Conservation (phyloP, 1,284 basidiomycete species). For the Phellinidium pouzarii region DNA sequence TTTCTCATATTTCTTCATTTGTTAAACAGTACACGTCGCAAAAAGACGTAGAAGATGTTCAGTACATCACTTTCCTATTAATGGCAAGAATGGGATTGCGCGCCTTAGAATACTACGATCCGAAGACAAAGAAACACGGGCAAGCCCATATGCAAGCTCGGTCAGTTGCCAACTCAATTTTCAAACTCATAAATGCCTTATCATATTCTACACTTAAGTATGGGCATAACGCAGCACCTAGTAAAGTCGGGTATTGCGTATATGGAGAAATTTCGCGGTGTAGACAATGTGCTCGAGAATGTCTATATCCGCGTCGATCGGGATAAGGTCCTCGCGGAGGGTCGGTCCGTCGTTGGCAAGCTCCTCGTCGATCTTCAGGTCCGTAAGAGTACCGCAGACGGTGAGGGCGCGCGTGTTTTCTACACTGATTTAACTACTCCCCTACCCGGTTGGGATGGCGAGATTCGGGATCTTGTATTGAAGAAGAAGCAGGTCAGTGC, state of each 20-base stretch:
- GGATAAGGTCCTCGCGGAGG: slow-evolving; percentile 53
- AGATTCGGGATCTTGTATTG: slow-evolving; percentile 70
- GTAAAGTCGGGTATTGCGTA: slow-evolving; percentile 64
- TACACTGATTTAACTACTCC: slow-evolving; percentile 73
- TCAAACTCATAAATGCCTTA: neutral
- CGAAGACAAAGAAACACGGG: slow-evolving; percentile 71
- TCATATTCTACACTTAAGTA: slow-evolving; percentile 31
- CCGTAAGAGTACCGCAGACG: slow-evolving; percentile 78
- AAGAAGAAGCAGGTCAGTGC: slow-evolving; percentile 62
- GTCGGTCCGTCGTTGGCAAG: slow-evolving; percentile 60
- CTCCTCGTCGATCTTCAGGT: slow-evolving; percentile 75
- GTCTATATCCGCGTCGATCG: slow-evolving; percentile 69
- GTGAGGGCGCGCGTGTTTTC: slow-evolving; percentile 63
- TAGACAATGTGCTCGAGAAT: slow-evolving; percentile 54
- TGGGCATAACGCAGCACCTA: slow-evolving; percentile 76
- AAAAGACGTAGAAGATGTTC: slow-evolving; percentile 68
- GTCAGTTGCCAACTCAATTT: slow-evolving; percentile 31
- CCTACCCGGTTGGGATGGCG: slow-evolving; percentile 60
- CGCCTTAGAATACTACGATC: slow-evolving; percentile 79
- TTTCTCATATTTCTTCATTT: neutral
- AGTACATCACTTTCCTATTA: slow-evolving; percentile 73
- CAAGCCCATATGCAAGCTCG: slow-evolving; percentile 91
- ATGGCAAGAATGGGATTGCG: slow-evolving; percentile 81
- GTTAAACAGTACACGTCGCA: slow-evolving; percentile 52
- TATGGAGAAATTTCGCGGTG: slow-evolving; percentile 58